phyloP scores from a whole-genome alignment of 2,329 filamentous ascomycete genomes.

The Hymenoscyphus occultus region DNA sequence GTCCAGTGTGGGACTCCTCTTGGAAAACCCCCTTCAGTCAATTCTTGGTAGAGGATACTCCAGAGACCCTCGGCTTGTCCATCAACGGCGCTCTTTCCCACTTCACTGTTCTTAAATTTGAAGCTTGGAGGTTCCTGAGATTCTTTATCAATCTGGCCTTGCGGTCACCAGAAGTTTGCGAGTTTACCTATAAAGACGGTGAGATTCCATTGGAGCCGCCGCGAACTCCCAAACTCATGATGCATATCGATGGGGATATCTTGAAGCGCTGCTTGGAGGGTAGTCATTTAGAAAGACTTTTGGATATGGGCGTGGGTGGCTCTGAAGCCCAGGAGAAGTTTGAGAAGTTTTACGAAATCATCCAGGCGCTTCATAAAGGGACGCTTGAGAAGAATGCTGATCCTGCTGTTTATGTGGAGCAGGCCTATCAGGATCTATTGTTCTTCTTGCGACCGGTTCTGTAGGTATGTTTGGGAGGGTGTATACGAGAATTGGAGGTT shows the following conservation, averaged over 20 bases:
- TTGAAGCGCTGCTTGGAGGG: conserved; percentile 52
- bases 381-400: conserved; percentile 33
- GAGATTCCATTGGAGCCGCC: conserved; percentile 39
- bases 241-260: conserved; percentile 68
- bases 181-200: conserved; percentile 42
- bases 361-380: conserved; percentile 50
- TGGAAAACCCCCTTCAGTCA: conserved; percentile 42
- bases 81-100: conserved; percentile 69
- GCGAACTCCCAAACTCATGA: conserved; percentile 43
- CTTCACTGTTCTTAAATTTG: conserved; percentile 61
- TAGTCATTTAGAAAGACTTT: conserved; percentile 45
- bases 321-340: conserved; percentile 19
- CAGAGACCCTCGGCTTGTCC: conserved; percentile 60
- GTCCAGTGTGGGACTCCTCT: conserved; percentile 36
- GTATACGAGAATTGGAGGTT: background rate
- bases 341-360: conserved; percentile 45
- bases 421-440: conserved; percentile 54
- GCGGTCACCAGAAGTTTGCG: conserved; percentile 46
- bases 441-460: conserved; percentile 52
- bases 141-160: conserved; percentile 70
- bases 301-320: conserved; percentile 27
- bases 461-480: conserved; percentile 29
- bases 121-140: conserved; percentile 65
- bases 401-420: conserved; percentile 41
- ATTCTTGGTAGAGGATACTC: background rate